Percentiles rank a stretch among this genome's conserved stretches.
Conservation (phyloP, 257 asterid species). For the Craterostigma plantagineum region DNA sequence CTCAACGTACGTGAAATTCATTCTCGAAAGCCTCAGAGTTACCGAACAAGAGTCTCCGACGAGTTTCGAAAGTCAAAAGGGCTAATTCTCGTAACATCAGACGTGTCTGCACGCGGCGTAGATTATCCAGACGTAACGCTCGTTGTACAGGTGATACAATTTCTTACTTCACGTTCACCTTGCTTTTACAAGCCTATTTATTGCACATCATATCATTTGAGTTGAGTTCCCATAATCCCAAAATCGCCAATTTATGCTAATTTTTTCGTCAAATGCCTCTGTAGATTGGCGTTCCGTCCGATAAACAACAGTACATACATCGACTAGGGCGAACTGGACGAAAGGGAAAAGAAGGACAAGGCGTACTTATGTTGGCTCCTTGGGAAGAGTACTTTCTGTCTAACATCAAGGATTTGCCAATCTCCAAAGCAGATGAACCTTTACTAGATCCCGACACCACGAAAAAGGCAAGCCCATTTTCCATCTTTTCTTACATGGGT, state of each 20-base stretch:
- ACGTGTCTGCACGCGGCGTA: slow-evolving; percentile 97
- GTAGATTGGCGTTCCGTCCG: slow-evolving; percentile 86
- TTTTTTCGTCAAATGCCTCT: not conserved
- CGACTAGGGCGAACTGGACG: slow-evolving; percentile 97
- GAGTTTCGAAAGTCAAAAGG: slow-evolving; percentile 92
- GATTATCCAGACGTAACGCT: slow-evolving; percentile 95
- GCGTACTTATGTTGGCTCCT: slow-evolving; percentile 74
- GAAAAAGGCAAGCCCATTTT: slow-evolving; percentile 36
- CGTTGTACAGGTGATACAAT: slow-evolving; percentile 55
- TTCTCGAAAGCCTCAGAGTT: slow-evolving; percentile 85
- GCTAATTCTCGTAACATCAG: slow-evolving; percentile 89
- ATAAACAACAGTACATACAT: slow-evolving; percentile 80
- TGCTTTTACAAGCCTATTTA: slow-evolving; percentile 4
- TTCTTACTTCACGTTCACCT: slow-evolving; percentile 6
- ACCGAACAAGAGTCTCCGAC: slow-evolving; percentile 77
- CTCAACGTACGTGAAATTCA: slow-evolving; percentile 86
- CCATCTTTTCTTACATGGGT: not conserved
- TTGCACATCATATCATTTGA: too few relatives aligned
- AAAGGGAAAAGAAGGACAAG: slow-evolving; percentile 92
- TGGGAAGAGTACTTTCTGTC: slow-evolving; percentile 96
- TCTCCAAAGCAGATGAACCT: slow-evolving; percentile 57
- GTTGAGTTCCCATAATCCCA: too few relatives aligned
- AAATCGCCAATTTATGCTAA: too few relatives aligned
- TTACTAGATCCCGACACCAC: slow-evolving; percentile 67
- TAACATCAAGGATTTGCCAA: slow-evolving; percentile 56